These are phyloP conservation scores for Pisolithus albus DNA, from an alignment of 768 basidiomycete species.

Conservation along the genomic window DNA sequence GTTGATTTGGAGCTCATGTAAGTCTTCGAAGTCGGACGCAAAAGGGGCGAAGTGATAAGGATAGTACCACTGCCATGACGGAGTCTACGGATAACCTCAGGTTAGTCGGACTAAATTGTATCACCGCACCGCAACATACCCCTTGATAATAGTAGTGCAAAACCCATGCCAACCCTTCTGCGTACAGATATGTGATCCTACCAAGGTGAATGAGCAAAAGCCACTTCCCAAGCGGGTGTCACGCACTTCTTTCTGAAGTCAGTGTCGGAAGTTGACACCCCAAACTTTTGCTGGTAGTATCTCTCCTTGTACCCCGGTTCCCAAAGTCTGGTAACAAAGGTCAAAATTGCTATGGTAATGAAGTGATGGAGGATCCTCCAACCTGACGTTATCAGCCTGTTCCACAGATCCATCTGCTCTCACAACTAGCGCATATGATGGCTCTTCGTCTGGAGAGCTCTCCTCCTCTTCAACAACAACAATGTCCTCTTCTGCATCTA, in stretches of 20 bases:
- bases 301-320: constrained; percentile 94
- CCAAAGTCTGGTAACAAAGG: constrained; percentile 59
- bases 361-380: constrained; percentile 26
- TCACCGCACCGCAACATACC: constrained; percentile 38
- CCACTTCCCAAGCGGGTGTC: neutral
- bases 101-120: constrained; percentile 8
- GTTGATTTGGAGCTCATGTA: constrained; percentile 69
- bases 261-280: constrained; percentile 58
- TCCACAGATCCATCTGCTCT: constrained; percentile 91
- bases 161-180: constrained; percentile 96
- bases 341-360: constrained; percentile 1
- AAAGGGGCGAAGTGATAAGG: constrained; percentile 99
- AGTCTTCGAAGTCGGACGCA: constrained; percentile 84
- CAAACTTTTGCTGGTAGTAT: constrained; percentile 93
- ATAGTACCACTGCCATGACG: constrained; percentile 99
- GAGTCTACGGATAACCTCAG: constrained; percentile 44
- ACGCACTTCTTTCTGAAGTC: constrained; percentile 71
- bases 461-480: constrained; percentile 31
- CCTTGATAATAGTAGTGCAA: constrained; percentile 98
- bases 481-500: constrained; percentile 21
- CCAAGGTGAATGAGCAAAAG: constrained; percentile 1
- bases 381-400: constrained; percentile 91
- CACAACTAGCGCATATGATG: constrained; percentile 60
- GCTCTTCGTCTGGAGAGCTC: constrained; percentile 41
- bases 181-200: constrained; percentile 77